phyloP scores from a whole-genome alignment of 1,284 basidiomycete species.

The Meira nashicola region DNA sequence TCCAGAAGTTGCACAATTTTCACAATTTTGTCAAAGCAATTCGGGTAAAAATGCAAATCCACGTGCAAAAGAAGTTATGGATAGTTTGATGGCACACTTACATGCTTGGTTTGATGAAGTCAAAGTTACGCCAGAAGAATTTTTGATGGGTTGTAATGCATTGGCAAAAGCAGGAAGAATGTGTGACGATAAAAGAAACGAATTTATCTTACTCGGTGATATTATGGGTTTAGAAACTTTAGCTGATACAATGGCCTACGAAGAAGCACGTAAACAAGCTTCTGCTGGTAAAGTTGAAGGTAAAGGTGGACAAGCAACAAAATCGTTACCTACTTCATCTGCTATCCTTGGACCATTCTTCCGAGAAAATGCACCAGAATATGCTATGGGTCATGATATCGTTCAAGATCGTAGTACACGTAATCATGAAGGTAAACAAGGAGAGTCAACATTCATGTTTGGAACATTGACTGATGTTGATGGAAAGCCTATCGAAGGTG shows the following conservation, averaged over 20 bases:
- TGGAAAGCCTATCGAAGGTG: conserved; percentile 51
- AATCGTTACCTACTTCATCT: conserved; percentile 28
- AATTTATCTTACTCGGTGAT: conserved; percentile 54
- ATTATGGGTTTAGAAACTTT: conserved; percentile 54
- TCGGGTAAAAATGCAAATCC: conserved; percentile 39
- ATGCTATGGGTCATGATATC: conserved; percentile 42
- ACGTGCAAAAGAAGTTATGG: conserved; percentile 51
- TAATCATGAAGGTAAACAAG: conserved; percentile 40
- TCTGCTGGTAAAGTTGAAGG: not conserved
- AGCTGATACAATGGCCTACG: conserved; percentile 39
- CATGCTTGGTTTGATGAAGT: conserved; percentile 51
- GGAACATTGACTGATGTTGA: conserved; percentile 47
- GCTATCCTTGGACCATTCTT: conserved; percentile 55
- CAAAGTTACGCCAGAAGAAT: conserved; percentile 53
- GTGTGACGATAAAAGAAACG: conserved; percentile 53
- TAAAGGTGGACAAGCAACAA: not conserved
- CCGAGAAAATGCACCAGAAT: conserved; percentile 46
- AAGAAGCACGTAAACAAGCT: conserved; percentile 6
- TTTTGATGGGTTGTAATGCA: conserved; percentile 52
- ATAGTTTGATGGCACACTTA: conserved; percentile 53
- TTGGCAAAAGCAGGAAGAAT: conserved; percentile 53
- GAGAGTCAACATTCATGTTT: conserved; percentile 45
- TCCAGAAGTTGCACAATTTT: not conserved
- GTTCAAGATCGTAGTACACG: conserved; percentile 39
- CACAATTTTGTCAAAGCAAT: not conserved